These are phyloP conservation scores for Hygrocybe coccinea DNA, from an alignment of 768 basidiomycete genomes.

Conservation along the genomic window DNA sequence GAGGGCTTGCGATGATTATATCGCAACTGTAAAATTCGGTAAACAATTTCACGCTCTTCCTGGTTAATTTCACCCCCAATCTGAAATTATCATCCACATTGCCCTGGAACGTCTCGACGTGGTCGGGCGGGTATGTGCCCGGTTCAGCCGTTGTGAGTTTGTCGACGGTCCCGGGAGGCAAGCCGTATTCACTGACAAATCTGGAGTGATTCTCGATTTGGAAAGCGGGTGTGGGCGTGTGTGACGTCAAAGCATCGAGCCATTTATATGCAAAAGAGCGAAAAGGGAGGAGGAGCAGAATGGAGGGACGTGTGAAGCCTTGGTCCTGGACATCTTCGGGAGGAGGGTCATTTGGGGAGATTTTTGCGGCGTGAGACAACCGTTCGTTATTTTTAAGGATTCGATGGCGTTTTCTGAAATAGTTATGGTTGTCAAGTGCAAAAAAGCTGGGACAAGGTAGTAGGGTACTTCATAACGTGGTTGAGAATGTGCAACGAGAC, in stretches of 20 bases:
- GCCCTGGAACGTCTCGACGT: conserved; percentile 91
- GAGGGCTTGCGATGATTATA: conserved; percentile 86
- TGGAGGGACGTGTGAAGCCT: conserved; percentile 94
- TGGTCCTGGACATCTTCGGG: conserved; percentile 76
- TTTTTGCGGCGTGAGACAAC: conserved; percentile 65
- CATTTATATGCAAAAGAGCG: conserved; percentile 83
- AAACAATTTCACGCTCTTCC: conserved; percentile 89
- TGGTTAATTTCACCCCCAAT: conserved; percentile 86
- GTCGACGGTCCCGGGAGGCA: conserved; percentile 76
- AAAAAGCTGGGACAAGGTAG: background rate
- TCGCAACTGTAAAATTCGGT: conserved; percentile 88
- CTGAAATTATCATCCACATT: conserved; percentile 96
- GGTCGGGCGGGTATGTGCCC: conserved; percentile 80
- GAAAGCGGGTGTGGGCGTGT: conserved; percentile 63
- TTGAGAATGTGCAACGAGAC: conserved; percentile 78
- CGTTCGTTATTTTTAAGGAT: conserved; percentile 94
- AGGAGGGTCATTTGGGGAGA: conserved; percentile 43
- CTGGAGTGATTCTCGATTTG: conserved; percentile 87
- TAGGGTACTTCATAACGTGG: conserved; percentile 78
- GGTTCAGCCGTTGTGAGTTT: conserved; percentile 70
- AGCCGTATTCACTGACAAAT: conserved; percentile 75
- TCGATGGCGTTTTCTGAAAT: conserved; percentile 77
- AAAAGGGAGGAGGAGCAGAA: conserved; percentile 89
- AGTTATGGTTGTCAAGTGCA: background rate
- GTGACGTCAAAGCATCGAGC: conserved; percentile 72